Base-by-base conservation (phyloP, 129 eudicot genomes). In the Flaveria trinervia region DNA sequence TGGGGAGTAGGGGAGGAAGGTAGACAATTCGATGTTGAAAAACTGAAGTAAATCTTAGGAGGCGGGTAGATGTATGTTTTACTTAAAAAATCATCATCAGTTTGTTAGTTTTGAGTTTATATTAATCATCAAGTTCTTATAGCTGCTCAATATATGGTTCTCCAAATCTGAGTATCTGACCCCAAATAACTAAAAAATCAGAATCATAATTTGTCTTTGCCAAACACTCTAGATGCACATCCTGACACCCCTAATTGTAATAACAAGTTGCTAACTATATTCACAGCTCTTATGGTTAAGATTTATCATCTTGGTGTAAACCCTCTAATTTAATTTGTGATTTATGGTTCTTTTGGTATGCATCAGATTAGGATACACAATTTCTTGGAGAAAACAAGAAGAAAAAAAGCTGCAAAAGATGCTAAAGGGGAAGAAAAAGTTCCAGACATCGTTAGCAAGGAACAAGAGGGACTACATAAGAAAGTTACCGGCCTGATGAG, bases 331-430 rank as follows among this genome's bases (percentile, higher is more conserved):
- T 50, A 60, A 73, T 50, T 22, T 25, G 36, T 10, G 20, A 54
- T 9, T 6, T 64, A 11, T 30, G 45, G 22, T 44, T 66, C 10
- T 74, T 77, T 69, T 67, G 59, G 72, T 17, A 70, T 73, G 26
- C 57, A 80, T 81, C 79, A 93, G 98, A 84, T 86, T 80, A 87
- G 89, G 75, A 90, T 93, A 86, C 91, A 84, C 74, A 82, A 68
- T 2, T 88, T 90, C 77, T 82, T 93, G 83, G 92, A 88, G 91
- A 88, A 83, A 69, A 85, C 89, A 64, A 81, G 84, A 85, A 85
- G 75, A 61, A 85, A 87, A 78, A 90, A 87, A 43, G 80, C 70
- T 22, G 81, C 52, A 5, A 74, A 88, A 78, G 82, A 30, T 45
- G 82, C 26, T 48, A 79, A 65, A 71, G 11, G 26, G 18, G 88